Base-by-base conservation (phyloP, 371 early-diverging fungal genomes). In the Lichtheimia corymbifera region DNA sequence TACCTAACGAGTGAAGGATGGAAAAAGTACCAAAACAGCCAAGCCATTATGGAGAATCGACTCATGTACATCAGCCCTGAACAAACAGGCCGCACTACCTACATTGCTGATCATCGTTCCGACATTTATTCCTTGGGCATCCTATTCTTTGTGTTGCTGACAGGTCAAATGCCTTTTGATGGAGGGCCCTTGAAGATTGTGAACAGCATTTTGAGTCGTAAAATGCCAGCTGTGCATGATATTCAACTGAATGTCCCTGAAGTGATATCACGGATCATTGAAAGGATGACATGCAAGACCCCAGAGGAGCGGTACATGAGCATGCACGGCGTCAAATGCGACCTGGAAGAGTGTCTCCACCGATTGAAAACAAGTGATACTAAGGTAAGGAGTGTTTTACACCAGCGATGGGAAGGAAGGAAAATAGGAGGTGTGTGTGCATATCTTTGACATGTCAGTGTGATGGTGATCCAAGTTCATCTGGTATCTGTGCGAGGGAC, bases 221-320 rank as follows among this genome's bases (percentile, higher is more conserved):
- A 74, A 45, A 62, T 85, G 4, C 75, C 79, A 0, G 59, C 73
- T 9, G 64, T 83, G 17, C 67, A 77, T 45, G 71, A 77, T 43
- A 70, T 79, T 5, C 77, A 82, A 17, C 64, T 80, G 25, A 76
- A 80, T 50, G 74, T 85, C 58, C 82, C 85, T 4, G 73, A 74
- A 22, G 62, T 83, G 1, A 52, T 85, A 11, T 73, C 77, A 25
- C 55, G 62, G 4, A 85, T 85, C 43, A 66, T 85, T 27, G 77
- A 80, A 53, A 85, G 80, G 63, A 82, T 85, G 83, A 83, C 83
- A 17, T 69, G 67, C 55, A 85, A 85, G 75, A 83, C 82, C 53
- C 85, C 85, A 2, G 83, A 76, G 43, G 79, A 78, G 52, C 68
- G 85, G 42, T 85, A 85, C 51, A 79, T 72, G 30, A 85, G 79